These are phyloP conservation scores for Vickermania ingenoplastis DNA, from an alignment of 208 protist genomes.

Conservation along the genomic window DNA sequence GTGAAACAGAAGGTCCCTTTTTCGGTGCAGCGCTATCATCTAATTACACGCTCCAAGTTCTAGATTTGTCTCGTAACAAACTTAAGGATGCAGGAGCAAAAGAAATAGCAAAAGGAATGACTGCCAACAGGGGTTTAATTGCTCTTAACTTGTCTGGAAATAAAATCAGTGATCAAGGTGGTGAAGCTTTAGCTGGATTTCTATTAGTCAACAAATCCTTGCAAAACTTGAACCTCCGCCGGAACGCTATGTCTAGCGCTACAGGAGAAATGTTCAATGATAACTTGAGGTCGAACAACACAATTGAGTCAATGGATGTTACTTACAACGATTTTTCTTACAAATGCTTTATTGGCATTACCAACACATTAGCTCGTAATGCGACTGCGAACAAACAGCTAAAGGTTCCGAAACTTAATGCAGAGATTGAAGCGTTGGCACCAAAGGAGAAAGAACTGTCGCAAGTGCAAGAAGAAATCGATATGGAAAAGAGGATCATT, in stretches of 20 bases:
- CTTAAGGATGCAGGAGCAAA: slow-evolving; percentile 68
- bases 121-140: slow-evolving; percentile 49
- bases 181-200: slow-evolving; percentile 43
- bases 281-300: slow-evolving; percentile 45
- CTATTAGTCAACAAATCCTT: slow-evolving; percentile 60
- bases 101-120: slow-evolving; percentile 64
- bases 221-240: slow-evolving; percentile 64
- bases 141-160: slow-evolving; percentile 65
- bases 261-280: slow-evolving; percentile 68
- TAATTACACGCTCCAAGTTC: slow-evolving; percentile 40
- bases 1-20: slow-evolving; percentile 33
- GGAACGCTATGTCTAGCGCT: slow-evolving; percentile 63
- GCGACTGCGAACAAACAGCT: slow-evolving; percentile 51
- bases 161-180: slow-evolving; percentile 71
- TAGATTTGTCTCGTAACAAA: slow-evolving; percentile 81
- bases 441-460: slow-evolving; percentile 78
- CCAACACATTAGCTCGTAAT: slow-evolving; percentile 51
- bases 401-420: slow-evolving; percentile 61
- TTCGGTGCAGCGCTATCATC: slow-evolving; percentile 39
- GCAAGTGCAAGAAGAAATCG: slow-evolving; percentile 71
- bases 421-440: slow-evolving; percentile 63
- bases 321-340: slow-evolving; percentile 90
- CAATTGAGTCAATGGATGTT: slow-evolving; percentile 76
- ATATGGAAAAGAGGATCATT: slow-evolving; percentile 74
- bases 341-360: slow-evolving; percentile 70